Evolutionary conservation across 2,329 filamentous ascomycete genomes (phyloP), one percentile per base, ranked within the genome.

Genomic region (Ophidiomyces ophidiicola): DNA sequence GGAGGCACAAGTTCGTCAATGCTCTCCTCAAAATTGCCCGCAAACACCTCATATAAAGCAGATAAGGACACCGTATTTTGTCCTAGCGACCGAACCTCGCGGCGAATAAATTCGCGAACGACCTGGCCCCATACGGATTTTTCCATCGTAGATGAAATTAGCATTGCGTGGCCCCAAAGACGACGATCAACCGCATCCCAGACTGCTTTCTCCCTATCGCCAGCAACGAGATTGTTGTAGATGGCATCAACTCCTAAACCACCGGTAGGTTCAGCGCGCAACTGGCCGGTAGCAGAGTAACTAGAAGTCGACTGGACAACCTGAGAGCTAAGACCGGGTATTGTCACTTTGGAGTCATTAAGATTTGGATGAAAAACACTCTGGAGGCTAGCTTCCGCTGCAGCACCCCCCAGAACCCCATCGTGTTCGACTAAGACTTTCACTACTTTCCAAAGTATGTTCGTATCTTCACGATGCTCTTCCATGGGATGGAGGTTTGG

Each of bases 161-260:
- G 69, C 72, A 98, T 82, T 2, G 90, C 92, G 58, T 98, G 92
- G 2, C 85, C 90, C 92, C 92, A 98, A 2, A 98, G 67, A 34
- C 87, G 77, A 58, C 87, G 86, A 58, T 98, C 90, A 21, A 86
- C 88, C 3, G 90, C 87, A 47, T 81, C 71, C 88, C 88, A 96
- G 0, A 92, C 82, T 4, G 90, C 90, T 49, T 87, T 84, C 53
- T 94, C 86, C 15, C 86, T 76, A 32, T 96, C 80, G 6, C 92
- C 90, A 39, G 74, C 67, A 6, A 93, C 68, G 3, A 98, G 70
- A 6, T 45, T 58, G 19, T 49, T 40, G 17, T 43, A 39, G 15
- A 48, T 46, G 7, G 20, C 34, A 14, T 45, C 38, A 12, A 48
- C 32, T 12, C 32, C 32, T 6, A 42, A 18, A 7, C 23, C 10